phyloP scores from a whole-genome alignment of 257 asterid species.

The Forsythia viridissima region DNA sequence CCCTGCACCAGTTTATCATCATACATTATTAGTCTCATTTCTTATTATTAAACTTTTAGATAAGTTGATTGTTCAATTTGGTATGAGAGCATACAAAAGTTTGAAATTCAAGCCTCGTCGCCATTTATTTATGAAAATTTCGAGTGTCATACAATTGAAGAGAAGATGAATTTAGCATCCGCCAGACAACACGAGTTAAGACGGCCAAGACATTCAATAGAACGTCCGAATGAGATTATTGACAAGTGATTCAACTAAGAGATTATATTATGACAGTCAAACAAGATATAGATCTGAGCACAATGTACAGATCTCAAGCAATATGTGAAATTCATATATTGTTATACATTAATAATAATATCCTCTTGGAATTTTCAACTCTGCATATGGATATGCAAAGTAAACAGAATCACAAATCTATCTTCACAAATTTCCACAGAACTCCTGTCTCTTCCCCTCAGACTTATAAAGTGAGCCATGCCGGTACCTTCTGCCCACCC shows the following conservation, averaged over 20 bases:
- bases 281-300: neutral
- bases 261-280: neutral
- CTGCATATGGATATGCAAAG: neutral
- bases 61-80: too few relatives aligned
- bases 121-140: neutral
- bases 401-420: neutral
- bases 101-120: too few relatives aligned
- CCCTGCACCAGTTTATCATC: slow-evolving; percentile 47
- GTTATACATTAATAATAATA: neutral
- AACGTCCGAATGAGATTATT: too few relatives aligned
- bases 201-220: too few relatives aligned
- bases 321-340: neutral
- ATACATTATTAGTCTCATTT: too few relatives aligned
- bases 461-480: too few relatives aligned
- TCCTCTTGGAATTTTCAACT: neutral
- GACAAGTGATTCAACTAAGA: neutral
- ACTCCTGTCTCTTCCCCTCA: too few relatives aligned
- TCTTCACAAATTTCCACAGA: neutral
- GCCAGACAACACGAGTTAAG: too few relatives aligned
- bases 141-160: neutral
- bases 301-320: neutral
- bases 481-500: too few relatives aligned
- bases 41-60: too few relatives aligned
- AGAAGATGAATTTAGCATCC: neutral
- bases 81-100: too few relatives aligned